Evolutionary conservation across 2,329 filamentous ascomycete species (phyloP).

Genomic region (Ilyonectria robusta): DNA sequence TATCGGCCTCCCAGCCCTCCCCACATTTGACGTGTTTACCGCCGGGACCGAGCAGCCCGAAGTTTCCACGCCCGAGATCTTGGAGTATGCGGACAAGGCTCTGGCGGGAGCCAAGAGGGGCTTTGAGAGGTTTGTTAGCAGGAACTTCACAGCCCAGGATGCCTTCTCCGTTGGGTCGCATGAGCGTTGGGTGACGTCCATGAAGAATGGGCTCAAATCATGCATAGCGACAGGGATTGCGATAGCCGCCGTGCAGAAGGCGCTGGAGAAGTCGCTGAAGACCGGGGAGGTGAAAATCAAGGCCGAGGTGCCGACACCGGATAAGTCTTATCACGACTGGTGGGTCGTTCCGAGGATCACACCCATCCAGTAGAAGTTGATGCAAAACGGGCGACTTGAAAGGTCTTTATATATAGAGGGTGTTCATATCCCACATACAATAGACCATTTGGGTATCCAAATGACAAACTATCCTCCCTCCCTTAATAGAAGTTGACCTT

Average conservation of each 20-base stretch:
- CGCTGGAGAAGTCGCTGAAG: slow-evolving; percentile 56
- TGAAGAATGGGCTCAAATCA: slow-evolving; percentile 75
- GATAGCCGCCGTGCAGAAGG: slow-evolving; percentile 72
- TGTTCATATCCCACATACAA: slow-evolving; percentile 35
- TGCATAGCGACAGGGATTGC: slow-evolving; percentile 79
- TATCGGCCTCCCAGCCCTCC: slow-evolving; percentile 77
- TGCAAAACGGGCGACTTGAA: neutral
- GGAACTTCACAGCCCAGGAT: slow-evolving; percentile 64
- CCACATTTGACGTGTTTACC: slow-evolving; percentile 74
- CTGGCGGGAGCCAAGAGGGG: slow-evolving; percentile 66
- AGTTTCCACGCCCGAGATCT: slow-evolving; percentile 56
- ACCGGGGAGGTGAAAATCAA: slow-evolving; percentile 56
- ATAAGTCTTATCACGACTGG: slow-evolving; percentile 73
- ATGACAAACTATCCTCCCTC: slow-evolving; percentile 34
- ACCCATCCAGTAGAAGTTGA: slow-evolving; percentile 27
- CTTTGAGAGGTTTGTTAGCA: slow-evolving; percentile 65
- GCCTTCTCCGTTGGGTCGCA: slow-evolving; percentile 71
- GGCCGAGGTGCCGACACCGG: slow-evolving; percentile 66
- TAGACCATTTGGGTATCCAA: slow-evolving; percentile 48
- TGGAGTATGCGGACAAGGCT: slow-evolving; percentile 62
- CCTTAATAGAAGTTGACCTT: slow-evolving; percentile 1
- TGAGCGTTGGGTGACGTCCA: slow-evolving; percentile 72
- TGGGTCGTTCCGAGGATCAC: slow-evolving; percentile 73
- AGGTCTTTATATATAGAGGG: slow-evolving; percentile 29
- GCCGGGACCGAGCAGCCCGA: slow-evolving; percentile 58